Base-by-base conservation (phyloP, 1,139 yeast species). In the Suhomyces panamericanus region DNA sequence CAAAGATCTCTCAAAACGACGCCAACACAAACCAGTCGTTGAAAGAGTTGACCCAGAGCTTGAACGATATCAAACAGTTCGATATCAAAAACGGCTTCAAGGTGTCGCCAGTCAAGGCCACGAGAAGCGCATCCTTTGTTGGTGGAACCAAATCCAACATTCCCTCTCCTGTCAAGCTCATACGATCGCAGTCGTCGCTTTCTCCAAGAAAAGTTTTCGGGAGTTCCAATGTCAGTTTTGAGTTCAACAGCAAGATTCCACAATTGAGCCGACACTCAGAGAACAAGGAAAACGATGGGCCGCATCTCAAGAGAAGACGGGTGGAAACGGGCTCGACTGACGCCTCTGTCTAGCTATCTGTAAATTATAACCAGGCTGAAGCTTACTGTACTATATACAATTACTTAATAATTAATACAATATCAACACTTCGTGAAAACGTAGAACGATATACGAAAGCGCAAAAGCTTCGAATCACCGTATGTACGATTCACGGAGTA, bases 231-330 rank as follows among this genome's bases (percentile, higher is more conserved):
- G 16, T 26, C 14, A 28, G 14, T 15, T 24, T 33, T 6, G 41
- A 33, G 5, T 39, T 39, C 17, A 42, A 32, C 24, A 44, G 44
- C 33, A 45, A 44, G 24, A 49, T 49, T 9, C 51, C 51, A 2
- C 49, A 46, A 20, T 39, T 49, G 36, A 22, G 32, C 24, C 26
- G 46, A 10, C 37, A 29, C 9, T 30, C 45, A 34, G 52, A 46
- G 26, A 49, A 52, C 28, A 52, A 52, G 35, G 55, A 52, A 32
- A 50, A 52, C 35, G 46, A 44, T 15, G 46, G 42, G 22, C 51
- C 51, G 6, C 39, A 38, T 2, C 12, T 41, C 15, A 48, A 49
- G 42, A 49, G 42, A 38, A 49, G 51, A 47, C 40, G 47, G 32
- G 32, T 52, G 20, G 49, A 38, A 24, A 22, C 28, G n/a, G 28